Conservation (phyloP, 148 eudicot species). For the Heliosperma pusillum region DNA sequence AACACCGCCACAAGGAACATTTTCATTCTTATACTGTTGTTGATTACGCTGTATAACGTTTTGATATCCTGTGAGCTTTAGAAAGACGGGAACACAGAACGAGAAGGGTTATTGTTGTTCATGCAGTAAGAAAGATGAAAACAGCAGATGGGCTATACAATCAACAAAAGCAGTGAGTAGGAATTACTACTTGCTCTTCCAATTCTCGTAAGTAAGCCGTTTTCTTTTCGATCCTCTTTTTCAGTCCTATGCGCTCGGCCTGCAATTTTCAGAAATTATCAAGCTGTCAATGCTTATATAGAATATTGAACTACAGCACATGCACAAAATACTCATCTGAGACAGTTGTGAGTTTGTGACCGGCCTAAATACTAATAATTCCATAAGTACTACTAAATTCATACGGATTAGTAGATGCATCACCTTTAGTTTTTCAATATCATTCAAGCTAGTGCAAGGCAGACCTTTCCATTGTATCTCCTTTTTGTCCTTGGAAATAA, state of each 20-base stretch:
- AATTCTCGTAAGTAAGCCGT: constrained; percentile 75
- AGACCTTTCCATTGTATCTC: constrained; percentile 95
- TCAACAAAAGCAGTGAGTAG: background rate
- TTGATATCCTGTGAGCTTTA: constrained; percentile 65
- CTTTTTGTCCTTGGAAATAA: constrained; percentile 84
- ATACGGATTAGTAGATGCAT: background rate
- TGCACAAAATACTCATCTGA: background rate
- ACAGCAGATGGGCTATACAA: background rate
- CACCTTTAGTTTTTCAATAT: constrained; percentile 74
- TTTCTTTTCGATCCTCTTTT: constrained; percentile 64
- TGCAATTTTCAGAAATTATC: constrained; percentile 30
- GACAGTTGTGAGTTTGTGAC: background rate
- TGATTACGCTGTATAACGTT: constrained; percentile 73
- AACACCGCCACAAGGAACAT: constrained; percentile 80
- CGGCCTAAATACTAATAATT: background rate
- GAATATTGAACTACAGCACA: background rate
- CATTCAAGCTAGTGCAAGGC: constrained; percentile 64
- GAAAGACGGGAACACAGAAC: background rate
- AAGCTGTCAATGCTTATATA: constrained; percentile 2
- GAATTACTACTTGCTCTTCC: constrained; percentile 69
- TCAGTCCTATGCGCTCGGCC: constrained; percentile 59
- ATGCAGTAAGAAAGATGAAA: constrained; percentile 1
- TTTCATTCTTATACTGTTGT: constrained; percentile 60
- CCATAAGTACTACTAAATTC: background rate
- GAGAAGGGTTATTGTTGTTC: background rate